Evolutionary conservation across 495 filamentous ascomycete species (phyloP).

Genomic region (Xylaria castorea): DNA sequence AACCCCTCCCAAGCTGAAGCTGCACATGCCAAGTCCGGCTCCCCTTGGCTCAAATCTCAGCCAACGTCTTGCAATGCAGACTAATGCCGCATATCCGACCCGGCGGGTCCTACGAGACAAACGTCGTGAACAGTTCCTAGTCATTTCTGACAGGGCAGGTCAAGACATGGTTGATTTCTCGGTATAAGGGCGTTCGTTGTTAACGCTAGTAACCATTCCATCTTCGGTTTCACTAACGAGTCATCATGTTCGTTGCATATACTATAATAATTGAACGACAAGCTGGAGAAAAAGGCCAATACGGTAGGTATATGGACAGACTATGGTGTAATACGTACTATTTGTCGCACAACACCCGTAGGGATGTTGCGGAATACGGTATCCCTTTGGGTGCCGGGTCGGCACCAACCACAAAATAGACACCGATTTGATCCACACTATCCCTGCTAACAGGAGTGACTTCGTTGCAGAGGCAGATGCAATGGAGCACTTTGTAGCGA

Average conservation of each 20-base stretch:
- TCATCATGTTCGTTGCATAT: background rate
- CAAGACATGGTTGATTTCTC: background rate
- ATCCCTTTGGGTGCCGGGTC: too few relatives aligned
- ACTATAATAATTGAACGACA: background rate
- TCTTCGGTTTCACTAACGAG: background rate
- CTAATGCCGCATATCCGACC: conserved; percentile 28
- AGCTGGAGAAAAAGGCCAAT: background rate
- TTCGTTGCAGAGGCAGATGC: too few relatives aligned
- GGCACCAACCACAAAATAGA: too few relatives aligned
- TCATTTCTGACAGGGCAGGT: conserved; percentile 11
- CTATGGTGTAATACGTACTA: background rate
- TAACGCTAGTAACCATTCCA: background rate
- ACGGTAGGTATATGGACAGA: background rate
- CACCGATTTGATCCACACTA: too few relatives aligned
- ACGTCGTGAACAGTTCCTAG: background rate
- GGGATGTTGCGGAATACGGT: background rate
- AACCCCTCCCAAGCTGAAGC: conserved; percentile 14
- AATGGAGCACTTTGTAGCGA: too few relatives aligned
- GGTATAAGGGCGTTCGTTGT: background rate
- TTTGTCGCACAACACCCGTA: background rate
- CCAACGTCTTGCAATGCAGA: background rate
- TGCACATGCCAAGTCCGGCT: conserved; percentile 16
- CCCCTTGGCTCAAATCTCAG: background rate
- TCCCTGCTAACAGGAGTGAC: too few relatives aligned
- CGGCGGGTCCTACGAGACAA: conserved; percentile 14